Base-by-base conservation (phyloP, 1,284 basidiomycete species). In the Moesziomyces aphidis region DNA sequence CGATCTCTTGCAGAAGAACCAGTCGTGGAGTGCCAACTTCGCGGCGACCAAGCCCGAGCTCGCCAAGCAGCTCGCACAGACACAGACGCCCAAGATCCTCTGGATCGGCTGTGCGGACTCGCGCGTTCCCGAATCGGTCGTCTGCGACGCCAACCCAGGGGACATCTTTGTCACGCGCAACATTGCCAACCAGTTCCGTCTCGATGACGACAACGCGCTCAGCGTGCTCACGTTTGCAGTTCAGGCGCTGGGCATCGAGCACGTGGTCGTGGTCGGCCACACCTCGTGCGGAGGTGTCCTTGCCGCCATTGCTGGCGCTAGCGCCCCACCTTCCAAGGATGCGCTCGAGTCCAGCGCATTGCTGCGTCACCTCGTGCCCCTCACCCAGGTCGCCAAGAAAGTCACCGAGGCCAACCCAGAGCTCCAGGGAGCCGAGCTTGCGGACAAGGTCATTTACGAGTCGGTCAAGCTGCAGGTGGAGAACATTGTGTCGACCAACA, bases 211-310 rank as follows among this genome's bases (percentile, higher is more conserved):
- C 78, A 94, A 90, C 73, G 90, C 90, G 1, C 87, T 90, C 52
- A 89, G 93, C 1, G 92, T 94, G 2, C 88, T 98, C 67, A 88
- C 90, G 9, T 97, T 92, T 85, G 95, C 93, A 9, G 88, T 97
- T 44, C 88, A 89, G 73, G 87, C 89, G 75, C 87, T 97, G 62
- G 91, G 92, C 61, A 91, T 95, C 46, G 88, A 92, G 85, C 92
- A 97, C 86, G 91, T 95, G 70, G 87, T 93, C 62, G 87, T 95
- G 10, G 72, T 82, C 51, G 85, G 85, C 19, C 85, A 86, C 79
- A 85, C 83, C 1, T 80, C 78, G 39, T 86, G 86, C 67, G 86
- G 86, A 34, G 86, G 86, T 56, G 83, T 86, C 44, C 62, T 59
- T 22, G 85, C 86, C 1, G 85, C 85, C 5, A 76, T 86, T 59